phyloP scores from a whole-genome alignment of 1,284 basidiomycete species.

The Amylostereum areolatum region DNA sequence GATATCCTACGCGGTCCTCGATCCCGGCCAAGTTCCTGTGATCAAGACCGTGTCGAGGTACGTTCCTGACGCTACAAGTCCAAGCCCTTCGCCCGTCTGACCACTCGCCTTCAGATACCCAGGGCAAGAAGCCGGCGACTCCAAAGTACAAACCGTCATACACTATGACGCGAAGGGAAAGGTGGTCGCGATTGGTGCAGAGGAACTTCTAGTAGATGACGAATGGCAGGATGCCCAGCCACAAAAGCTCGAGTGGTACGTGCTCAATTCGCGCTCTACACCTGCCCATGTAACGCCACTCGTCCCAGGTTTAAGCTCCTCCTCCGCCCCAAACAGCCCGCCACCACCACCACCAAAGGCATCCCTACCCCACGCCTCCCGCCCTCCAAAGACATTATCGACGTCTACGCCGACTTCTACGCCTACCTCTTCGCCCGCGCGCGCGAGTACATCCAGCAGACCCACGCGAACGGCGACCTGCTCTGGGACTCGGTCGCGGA shows the following conservation, averaged over 20 bases:
- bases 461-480: constrained; percentile 1
- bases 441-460: neutral
- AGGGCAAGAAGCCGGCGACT: constrained; percentile 17
- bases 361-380: constrained; percentile 2
- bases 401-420: constrained; percentile 10
- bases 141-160: constrained; percentile 30
- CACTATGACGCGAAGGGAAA: constrained; percentile 26
- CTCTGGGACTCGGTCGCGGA: constrained; percentile 1
- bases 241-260: constrained; percentile 23
- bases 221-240: constrained; percentile 18
- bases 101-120: constrained; percentile 5
- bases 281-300: neutral
- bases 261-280: neutral
- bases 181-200: constrained; percentile 26
- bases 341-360: neutral
- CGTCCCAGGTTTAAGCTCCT: constrained; percentile 14
- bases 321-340: constrained; percentile 5
- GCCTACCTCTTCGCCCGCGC: constrained; percentile 5
- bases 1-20: constrained; percentile 14
- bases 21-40: constrained; percentile 14
- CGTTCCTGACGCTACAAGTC: neutral
- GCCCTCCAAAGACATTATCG: constrained; percentile 3
- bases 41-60: constrained; percentile 13
- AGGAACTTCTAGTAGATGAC: constrained; percentile 23
- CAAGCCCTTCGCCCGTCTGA: neutral